Percentiles rank a stretch among this genome's conserved stretches.
Conservation (phyloP, 805 yeast genomes). For the Yamadazyma tumulicola region DNA sequence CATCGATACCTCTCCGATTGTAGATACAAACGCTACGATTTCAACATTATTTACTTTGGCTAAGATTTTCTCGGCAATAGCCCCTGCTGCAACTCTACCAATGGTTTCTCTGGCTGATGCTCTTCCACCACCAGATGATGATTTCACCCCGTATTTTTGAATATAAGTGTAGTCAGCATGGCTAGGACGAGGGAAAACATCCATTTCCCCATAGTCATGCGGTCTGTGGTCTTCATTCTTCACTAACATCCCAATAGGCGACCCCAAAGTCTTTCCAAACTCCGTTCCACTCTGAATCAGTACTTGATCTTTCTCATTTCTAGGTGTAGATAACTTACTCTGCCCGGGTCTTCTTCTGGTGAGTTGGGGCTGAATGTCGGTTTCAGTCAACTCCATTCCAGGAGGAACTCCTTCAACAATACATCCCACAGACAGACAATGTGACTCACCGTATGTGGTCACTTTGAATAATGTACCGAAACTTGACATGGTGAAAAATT, state of each 20-base stretch:
- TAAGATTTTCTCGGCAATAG: constrained; percentile 92
- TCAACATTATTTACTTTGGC: constrained; percentile 75
- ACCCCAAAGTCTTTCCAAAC: constrained; percentile 83
- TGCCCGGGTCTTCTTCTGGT: constrained; percentile 98
- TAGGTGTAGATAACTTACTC: constrained; percentile 85
- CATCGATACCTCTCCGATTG: constrained; percentile 80
- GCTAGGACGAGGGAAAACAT: constrained; percentile 93
- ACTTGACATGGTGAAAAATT: too few relatives aligned
- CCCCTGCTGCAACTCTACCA: constrained; percentile 98
- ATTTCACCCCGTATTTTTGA: constrained; percentile 86
- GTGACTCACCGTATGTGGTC: constrained; percentile 97
- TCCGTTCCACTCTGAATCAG: constrained; percentile 95
- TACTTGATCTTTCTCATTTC: constrained; percentile 92
- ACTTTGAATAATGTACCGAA: constrained; percentile 51
- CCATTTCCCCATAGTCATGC: constrained; percentile 92
- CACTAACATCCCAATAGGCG: constrained; percentile 93
- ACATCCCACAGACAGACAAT: constrained; percentile 96
- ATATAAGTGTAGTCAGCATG: constrained; percentile 96
- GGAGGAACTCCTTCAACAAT: constrained; percentile 99
- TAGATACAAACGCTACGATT: constrained; percentile 94
- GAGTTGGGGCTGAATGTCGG: constrained; percentile 91
- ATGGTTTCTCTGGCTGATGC: constrained; percentile 97
- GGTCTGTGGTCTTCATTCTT: constrained; percentile 96
- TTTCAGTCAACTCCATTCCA: constrained; percentile 78
- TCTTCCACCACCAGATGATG: constrained; percentile 96